Evolutionary conservation across 768 basidiomycete species (phyloP), one percentile per base, ranked within the genome.

Genomic region (Lanmaoa pseudosensibilis): DNA sequence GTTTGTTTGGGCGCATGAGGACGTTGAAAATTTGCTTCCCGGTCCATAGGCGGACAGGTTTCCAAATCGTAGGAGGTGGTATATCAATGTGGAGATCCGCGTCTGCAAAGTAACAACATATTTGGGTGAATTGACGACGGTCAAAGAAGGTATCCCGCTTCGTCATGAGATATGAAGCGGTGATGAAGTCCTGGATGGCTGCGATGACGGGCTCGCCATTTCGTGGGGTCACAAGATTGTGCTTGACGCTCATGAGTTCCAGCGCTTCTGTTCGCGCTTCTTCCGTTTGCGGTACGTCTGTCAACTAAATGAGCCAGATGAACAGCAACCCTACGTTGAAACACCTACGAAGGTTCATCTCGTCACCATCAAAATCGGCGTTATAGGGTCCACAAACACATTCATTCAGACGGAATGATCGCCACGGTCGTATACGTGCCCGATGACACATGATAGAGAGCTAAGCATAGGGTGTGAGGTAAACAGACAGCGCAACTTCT

Each of bases 361-460:
- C 97, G 70, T 99, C 97, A 58, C 97, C 97, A 70, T 99, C 97
- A 62, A 99, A 99, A 78, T 99, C 97, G 47, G 97, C 97, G 68
- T 98, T 98, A 75, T 98, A 98, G 9, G 97, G 97, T 46, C 92
- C 94, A 74, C 97, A 99, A 10, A 98, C 97, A 83, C 97, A 99
- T 71, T 99, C 97, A 68, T 99, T 99, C 54, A 99, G 75, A 33
- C 97, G 83, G 78, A 99, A 98, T 1, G 97, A 91, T 61, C 96
- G 79, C 97, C 97, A 99, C 23, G 97, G 97, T 32, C 97, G 81
- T 52, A 99, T 83, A 80, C 96, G 96, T 56, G 91, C 95, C 57
- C 94, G 80, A 75, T 99, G 97, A 69, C 94, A 97, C 94, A 99
- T 98, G 70, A 99, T 98, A 6, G 97, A 98, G 18, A 99, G 80